Conservation (phyloP, 768 basidiomycete genomes). For the Suillus ampliporus region DNA sequence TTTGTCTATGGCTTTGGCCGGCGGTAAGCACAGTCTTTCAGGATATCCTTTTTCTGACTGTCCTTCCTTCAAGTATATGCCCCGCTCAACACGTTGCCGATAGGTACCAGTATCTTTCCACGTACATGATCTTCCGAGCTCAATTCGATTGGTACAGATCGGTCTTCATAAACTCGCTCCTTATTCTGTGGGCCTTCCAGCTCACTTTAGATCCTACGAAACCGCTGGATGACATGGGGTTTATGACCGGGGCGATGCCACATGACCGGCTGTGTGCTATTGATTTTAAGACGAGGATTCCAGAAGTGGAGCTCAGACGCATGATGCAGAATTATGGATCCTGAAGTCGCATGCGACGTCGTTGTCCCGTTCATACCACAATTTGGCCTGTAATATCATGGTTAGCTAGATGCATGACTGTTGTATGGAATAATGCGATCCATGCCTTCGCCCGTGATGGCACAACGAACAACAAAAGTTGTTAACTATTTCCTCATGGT, state of each 20-base stretch:
- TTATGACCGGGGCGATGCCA: slow-evolving; percentile 64
- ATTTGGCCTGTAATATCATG: no score
- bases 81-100: slow-evolving; percentile 54
- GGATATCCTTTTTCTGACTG: background rate
- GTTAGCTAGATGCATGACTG: no score
- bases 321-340: background rate
- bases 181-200: slow-evolving; percentile 67
- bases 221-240: slow-evolving; percentile 64
- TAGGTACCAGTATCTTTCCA: slow-evolving; percentile 1
- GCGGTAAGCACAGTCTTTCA: background rate
- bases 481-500: no score
- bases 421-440: no score
- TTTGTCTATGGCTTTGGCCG: background rate
- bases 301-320: background rate
- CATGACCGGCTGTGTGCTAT: slow-evolving; percentile 66
- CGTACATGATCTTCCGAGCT: background rate
- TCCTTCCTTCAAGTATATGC: slow-evolving; percentile 47
- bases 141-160: slow-evolving; percentile 46
- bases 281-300: slow-evolving; percentile 53
- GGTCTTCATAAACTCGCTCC: slow-evolving; percentile 64
- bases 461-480: no score
- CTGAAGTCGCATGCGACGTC: background rate
- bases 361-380: no score
- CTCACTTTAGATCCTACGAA: slow-evolving; percentile 50
- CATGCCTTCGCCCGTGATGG: no score